Base-by-base conservation (phyloP, 1,284 basidiomycete genomes). In the Rhodotorula sp. region DNA sequence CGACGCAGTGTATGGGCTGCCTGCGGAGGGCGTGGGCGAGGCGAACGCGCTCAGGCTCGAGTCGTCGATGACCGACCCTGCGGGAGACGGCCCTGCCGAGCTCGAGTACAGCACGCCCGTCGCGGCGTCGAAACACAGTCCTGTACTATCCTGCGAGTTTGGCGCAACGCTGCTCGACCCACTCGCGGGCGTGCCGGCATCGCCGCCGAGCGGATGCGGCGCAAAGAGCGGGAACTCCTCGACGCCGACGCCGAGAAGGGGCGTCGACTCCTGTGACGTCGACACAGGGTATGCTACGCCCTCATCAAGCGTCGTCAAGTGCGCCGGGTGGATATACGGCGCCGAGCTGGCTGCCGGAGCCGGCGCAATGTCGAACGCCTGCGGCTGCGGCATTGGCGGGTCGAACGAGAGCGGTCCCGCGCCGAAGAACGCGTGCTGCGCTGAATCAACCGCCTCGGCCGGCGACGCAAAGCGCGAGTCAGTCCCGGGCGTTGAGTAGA, bases 261-360 rank as follows among this genome's bases (percentile, higher is more conserved):
- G 67, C 13, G 67, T 63, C 29, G 50, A 25, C 39, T 22, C 48
- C 50, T 51, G 50, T n/a, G 50, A 51, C 50, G 50, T n/a, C 50
- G 50, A 44, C 13, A 4, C 19, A 4, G 29, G 6, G 51, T 69
- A 63, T 1, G 57, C 67, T 8, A 22, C 54, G 37, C 57, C 48
- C 54, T 69, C 68, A 46, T 69, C 68, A n/a, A 69, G 68, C 22
- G 68, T 69, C 8, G 63, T 15, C 15, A 69, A 53, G 46, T 71
- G 70, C 19, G 54, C 58, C 8, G 70, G 66, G 37, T 71, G 70
- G 32, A 71, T 61, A 41, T 61, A 64, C 17, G 62, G 69, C 9
- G 59, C 37, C 32, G 29, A 61, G 56, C 39, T 34, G n/a, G 12
- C n/a, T n/a, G n/a, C 50, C 50, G 12, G n/a, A 1, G 50, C 50